Evolutionary conservation across 108 stramenopile species (phyloP).

Genomic region (Conticribra weissflogii): DNA sequence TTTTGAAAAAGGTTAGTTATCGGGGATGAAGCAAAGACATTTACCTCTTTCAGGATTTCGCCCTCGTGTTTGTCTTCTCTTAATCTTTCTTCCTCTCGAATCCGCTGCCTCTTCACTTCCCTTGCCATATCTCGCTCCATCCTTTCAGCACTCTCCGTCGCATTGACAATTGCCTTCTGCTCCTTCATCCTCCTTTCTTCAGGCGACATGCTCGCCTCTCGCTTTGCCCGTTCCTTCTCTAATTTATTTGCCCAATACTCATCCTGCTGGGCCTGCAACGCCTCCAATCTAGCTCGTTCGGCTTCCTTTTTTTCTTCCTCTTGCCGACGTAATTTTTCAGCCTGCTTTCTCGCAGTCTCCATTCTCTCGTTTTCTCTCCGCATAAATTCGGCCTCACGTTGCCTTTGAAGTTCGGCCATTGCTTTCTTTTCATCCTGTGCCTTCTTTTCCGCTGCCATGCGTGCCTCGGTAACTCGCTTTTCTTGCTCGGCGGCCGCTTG

Average conservation of each 20-base stretch:
- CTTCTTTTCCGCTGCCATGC: conserved; percentile 40
- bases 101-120: conserved; percentile 29
- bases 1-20: no score
- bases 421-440: conserved; percentile 20
- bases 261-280: conserved; percentile 55
- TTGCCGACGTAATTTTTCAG: conserved; percentile 26
- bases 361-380: conserved; percentile 38
- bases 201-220: conserved; percentile 8
- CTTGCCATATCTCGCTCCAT: conserved; percentile 35
- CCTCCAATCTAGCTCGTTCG: conserved; percentile 38
- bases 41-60: conserved; percentile 52
- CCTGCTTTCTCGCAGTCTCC: conserved; percentile 32
- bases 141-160: conserved; percentile 34
- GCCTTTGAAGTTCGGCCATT: conserved; percentile 25
- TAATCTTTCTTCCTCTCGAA: conserved; percentile 41
- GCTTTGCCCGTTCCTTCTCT: conserved; percentile 37
- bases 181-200: conserved; percentile 30
- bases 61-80: conserved; percentile 47
- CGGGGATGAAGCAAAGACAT: conserved; percentile 4
- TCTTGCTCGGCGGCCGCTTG: conserved; percentile 53
- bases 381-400: conserved; percentile 44
- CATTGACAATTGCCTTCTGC: conserved; percentile 8
- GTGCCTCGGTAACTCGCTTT: conserved; percentile 43
- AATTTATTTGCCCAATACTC: conserved; percentile 62
- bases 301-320: conserved; percentile 37